Evolutionary conservation across 2,329 filamentous ascomycete genomes (phyloP).

Genomic region (Ramularia endophylla): DNA sequence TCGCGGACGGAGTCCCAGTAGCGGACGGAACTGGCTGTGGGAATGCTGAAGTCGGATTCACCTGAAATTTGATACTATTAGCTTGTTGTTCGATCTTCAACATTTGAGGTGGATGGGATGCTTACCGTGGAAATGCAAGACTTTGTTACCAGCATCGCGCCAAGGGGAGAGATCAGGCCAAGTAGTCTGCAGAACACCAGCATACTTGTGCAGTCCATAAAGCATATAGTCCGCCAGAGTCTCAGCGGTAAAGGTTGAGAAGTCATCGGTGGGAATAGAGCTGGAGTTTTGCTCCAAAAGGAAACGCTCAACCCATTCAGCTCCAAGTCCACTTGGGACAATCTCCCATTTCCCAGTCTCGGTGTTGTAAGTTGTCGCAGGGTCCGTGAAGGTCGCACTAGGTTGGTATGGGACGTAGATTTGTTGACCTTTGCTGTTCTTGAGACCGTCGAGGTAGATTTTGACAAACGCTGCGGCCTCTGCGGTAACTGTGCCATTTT

Average conservation of each 20-base stretch:
- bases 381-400: conserved; percentile 30
- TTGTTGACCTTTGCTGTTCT: conserved; percentile 35
- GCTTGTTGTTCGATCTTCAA: too few species aligned
- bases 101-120: too few species aligned
- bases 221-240: conserved; percentile 52
- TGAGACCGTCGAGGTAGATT: conserved; percentile 36
- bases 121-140: conserved; percentile 56
- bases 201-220: conserved; percentile 43
- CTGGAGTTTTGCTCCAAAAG: too few species aligned
- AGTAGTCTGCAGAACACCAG: conserved; percentile 50
- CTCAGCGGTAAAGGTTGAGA: too few species aligned
- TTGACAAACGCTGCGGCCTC: conserved; percentile 31
- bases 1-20: conserved; percentile 51
- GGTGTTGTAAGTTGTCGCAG: conserved; percentile 32
- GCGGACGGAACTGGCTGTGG: conserved; percentile 48
- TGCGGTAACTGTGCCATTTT: conserved; percentile 30
- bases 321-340: conserved; percentile 30
- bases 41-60: conserved; percentile 50
- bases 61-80: too few species aligned
- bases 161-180: conserved; percentile 49
- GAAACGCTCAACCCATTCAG: conserved; percentile 40
- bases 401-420: conserved; percentile 37
- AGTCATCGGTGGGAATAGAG: too few species aligned
- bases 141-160: conserved; percentile 47
- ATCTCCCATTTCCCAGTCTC: conserved; percentile 30